A percentile compares a stretch with the other conserved stretches of the same genome.
phyloP scores from a whole-genome alignment of 164 flowering plant genomes.

The Dillenia turbinata region DNA sequence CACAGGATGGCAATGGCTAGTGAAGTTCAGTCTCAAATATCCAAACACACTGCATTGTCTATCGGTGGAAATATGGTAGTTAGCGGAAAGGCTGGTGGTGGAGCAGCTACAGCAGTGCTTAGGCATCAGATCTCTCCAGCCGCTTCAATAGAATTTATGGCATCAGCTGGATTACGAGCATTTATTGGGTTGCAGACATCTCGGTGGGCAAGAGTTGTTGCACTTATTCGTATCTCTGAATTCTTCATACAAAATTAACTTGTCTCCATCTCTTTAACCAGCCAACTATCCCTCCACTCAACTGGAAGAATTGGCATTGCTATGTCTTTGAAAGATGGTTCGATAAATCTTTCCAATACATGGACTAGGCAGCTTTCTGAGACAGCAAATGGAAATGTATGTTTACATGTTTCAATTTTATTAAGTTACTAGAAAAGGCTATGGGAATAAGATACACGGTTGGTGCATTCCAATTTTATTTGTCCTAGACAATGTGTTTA shows the following conservation, averaged over 20 bases:
- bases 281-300: conserved; percentile 69
- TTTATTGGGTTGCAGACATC: conserved; percentile 71
- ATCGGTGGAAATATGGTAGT: conserved; percentile 85
- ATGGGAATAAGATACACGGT: too few species aligned
- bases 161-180: conserved; percentile 72
- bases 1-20: conserved; percentile 86
- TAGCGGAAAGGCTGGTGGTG: conserved; percentile 63
- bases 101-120: conserved; percentile 60
- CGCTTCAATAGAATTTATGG: conserved; percentile 70
- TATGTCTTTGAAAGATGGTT: conserved; percentile 79
- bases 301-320: conserved; percentile 77
- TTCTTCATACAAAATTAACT: too few species aligned
- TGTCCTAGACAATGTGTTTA: too few species aligned
- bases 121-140: conserved; percentile 72
- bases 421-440: too few species aligned
- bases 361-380: conserved; percentile 97
- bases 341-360: conserved; percentile 77
- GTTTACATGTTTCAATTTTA: conserved; percentile 7
- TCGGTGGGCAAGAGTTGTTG: conserved; percentile 45
- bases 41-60: conserved; percentile 57
- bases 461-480: too few species aligned
- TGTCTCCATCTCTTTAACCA: conserved; percentile 19
- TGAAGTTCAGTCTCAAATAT: conserved; percentile 78
- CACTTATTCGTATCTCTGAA: not conserved
- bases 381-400: conserved; percentile 75